Percentiles rank a stretch among this genome's conserved stretches.
Evolutionary conservation across 2,329 filamentous ascomycete genomes (phyloP).

Genomic region (Penicillium freii): DNA sequence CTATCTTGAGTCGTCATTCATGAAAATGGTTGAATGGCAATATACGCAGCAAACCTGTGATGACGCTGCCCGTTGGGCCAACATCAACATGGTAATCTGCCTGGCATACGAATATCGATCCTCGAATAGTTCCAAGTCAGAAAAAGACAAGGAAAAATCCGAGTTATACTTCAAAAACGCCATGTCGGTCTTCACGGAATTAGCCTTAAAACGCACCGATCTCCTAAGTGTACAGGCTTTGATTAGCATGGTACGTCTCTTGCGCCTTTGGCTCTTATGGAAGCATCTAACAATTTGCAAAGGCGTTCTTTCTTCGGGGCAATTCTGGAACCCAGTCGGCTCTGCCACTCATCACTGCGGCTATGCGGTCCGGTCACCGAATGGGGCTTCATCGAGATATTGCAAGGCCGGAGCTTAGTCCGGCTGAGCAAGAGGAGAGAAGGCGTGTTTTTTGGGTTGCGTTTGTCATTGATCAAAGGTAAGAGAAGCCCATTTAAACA

Average conservation of each 20-base stretch:
- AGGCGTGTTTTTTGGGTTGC: conserved; percentile 73
- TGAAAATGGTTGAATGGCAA: conserved; percentile 90
- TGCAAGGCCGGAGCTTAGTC: conserved; percentile 81
- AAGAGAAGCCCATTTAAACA: conserved; percentile 14
- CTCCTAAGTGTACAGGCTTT: conserved; percentile 88
- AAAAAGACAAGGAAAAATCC: conserved; percentile 85
- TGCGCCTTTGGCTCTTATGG: background rate
- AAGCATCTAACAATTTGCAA: background rate
- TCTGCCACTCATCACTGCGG: conserved; percentile 82
- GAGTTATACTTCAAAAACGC: conserved; percentile 95
- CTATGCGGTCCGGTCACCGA: conserved; percentile 81
- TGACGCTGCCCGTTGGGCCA: conserved; percentile 94
- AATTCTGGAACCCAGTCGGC: conserved; percentile 91
- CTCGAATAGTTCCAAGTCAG: conserved; percentile 83
- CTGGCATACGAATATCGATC: conserved; percentile 85
- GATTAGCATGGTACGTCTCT: conserved; percentile 67
- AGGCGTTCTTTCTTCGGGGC: conserved; percentile 82
- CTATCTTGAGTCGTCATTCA: conserved; percentile 93
- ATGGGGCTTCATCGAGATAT: conserved; percentile 91
- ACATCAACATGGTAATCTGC: conserved; percentile 83
- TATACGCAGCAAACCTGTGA: conserved; percentile 89
- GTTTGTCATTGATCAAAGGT: conserved; percentile 69
- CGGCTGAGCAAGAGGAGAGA: conserved; percentile 84
- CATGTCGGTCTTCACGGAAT: conserved; percentile 82
- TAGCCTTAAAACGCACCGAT: conserved; percentile 91